Conservation (phyloP, 768 basidiomycete species). For the Rhizopogon roseolus region DNA sequence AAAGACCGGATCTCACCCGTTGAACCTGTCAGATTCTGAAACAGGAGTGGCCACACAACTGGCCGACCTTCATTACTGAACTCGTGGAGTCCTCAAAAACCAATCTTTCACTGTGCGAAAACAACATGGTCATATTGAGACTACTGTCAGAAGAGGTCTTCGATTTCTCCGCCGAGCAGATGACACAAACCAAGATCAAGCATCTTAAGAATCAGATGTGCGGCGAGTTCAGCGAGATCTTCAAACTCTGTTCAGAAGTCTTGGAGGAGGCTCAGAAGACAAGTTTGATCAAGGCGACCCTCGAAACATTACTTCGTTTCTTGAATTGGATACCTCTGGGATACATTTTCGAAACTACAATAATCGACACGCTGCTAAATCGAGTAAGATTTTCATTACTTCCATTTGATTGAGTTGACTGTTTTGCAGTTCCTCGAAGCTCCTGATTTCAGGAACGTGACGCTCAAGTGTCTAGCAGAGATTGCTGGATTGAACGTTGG, state of each 20-base stretch:
- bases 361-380: slow-evolving; percentile 90
- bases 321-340: slow-evolving; percentile 99
- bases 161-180: slow-evolving; percentile 96
- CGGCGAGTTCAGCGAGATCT: slow-evolving; percentile 95
- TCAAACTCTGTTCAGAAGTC: slow-evolving; percentile 95
- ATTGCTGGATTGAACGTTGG: slow-evolving; percentile 93
- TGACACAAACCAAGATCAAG: slow-evolving; percentile 98
- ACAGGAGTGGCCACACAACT: slow-evolving; percentile 99
- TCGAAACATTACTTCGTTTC: slow-evolving; percentile 93
- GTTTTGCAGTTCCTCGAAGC: slow-evolving; percentile 83
- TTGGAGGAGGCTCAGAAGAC: slow-evolving; percentile 96
- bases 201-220: slow-evolving; percentile 98
- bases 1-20: slow-evolving; percentile 3
- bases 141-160: slow-evolving; percentile 98
- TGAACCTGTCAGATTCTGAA: slow-evolving; percentile 74
- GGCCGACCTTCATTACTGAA: slow-evolving; percentile 96
- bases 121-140: slow-evolving; percentile 99
- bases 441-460: slow-evolving; percentile 95
- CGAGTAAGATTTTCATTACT: slow-evolving; percentile 54
- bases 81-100: slow-evolving; percentile 97
- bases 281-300: slow-evolving; percentile 87
- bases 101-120: slow-evolving; percentile 94
- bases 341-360: slow-evolving; percentile 97
- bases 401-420: slow-evolving; percentile 6
- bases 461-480: slow-evolving; percentile 93